phyloP scores from a whole-genome alignment of 768 basidiomycete genomes.

The Hygrocybe punicea region DNA sequence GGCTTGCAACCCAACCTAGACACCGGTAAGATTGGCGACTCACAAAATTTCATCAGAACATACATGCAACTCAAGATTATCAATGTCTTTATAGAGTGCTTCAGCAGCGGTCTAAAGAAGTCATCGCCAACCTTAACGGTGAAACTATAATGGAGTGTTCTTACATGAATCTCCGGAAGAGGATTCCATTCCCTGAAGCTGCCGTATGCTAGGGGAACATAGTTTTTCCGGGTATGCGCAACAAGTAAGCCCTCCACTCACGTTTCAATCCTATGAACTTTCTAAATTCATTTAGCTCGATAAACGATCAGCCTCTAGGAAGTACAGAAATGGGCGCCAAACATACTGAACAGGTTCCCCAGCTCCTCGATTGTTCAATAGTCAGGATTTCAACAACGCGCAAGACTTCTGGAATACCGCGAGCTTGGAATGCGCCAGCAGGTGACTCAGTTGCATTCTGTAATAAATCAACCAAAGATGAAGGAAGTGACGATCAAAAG shows the following conservation, averaged over 20 bases:
- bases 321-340: background rate
- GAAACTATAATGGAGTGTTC: slow-evolving; percentile 13
- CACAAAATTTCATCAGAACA: slow-evolving; percentile 19
- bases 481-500: background rate
- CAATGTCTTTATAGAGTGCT: slow-evolving; percentile 64
- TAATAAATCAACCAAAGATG: background rate
- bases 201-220: slow-evolving; percentile 48
- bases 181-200: slow-evolving; percentile 74
- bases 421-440: slow-evolving; percentile 64
- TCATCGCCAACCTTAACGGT: background rate
- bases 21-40: background rate
- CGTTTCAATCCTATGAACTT: slow-evolving; percentile 69
- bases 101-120: slow-evolving; percentile 58
- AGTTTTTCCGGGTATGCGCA: background rate
- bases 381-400: slow-evolving; percentile 66
- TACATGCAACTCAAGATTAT: slow-evolving; percentile 78
- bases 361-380: slow-evolving; percentile 61
- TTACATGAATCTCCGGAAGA: slow-evolving; percentile 51
- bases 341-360: slow-evolving; percentile 71
- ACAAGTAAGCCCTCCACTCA: slow-evolving; percentile 26
- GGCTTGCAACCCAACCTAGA: slow-evolving; percentile 62
- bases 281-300: slow-evolving; percentile 66
- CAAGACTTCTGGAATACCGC: slow-evolving; percentile 64
- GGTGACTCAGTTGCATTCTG: slow-evolving; percentile 56
- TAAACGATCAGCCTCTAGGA: slow-evolving; percentile 2